phyloP scores from a whole-genome alignment of 495 filamentous ascomycete genomes.

The Podospora pseudoanserina region DNA sequence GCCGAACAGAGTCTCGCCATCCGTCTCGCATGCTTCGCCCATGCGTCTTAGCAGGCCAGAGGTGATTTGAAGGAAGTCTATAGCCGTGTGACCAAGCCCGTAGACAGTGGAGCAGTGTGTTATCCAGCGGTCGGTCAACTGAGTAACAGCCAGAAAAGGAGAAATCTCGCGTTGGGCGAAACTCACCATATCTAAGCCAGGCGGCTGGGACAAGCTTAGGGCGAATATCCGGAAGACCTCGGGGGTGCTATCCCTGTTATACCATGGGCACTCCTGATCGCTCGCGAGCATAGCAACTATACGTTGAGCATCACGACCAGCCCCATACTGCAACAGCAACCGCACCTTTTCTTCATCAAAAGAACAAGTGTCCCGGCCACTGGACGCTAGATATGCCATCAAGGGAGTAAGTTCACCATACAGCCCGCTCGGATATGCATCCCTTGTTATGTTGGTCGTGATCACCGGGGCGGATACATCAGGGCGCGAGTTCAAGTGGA shows the following conservation, averaged over 20 bases:
- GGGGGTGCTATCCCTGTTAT: background rate
- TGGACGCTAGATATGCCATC: background rate
- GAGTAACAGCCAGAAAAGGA: conserved; percentile 12
- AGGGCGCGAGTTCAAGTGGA: no score
- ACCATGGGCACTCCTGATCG: background rate
- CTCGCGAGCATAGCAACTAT: background rate
- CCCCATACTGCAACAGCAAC: background rate
- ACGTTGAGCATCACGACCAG: background rate
- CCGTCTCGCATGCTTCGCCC: background rate
- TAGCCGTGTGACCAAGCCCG: background rate
- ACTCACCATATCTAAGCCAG: background rate
- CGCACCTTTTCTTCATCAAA: background rate
- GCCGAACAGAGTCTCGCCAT: background rate
- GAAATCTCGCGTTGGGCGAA: conserved; percentile 6
- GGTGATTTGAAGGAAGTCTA: background rate
- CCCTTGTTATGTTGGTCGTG: no score
- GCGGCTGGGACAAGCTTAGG: background rate
- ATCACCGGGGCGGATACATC: no score
- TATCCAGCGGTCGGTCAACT: conserved; percentile 7
- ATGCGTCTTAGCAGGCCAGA: background rate
- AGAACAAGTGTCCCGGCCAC: background rate
- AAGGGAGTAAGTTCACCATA: background rate
- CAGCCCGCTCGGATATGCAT: background rate
- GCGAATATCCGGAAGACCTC: background rate
- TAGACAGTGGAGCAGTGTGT: background rate